A percentile compares a stretch with the other conserved stretches of the same genome.
Evolutionary conservation across 2,329 filamentous ascomycete genomes (phyloP).

Genomic region (Fusarium guadeloupense): DNA sequence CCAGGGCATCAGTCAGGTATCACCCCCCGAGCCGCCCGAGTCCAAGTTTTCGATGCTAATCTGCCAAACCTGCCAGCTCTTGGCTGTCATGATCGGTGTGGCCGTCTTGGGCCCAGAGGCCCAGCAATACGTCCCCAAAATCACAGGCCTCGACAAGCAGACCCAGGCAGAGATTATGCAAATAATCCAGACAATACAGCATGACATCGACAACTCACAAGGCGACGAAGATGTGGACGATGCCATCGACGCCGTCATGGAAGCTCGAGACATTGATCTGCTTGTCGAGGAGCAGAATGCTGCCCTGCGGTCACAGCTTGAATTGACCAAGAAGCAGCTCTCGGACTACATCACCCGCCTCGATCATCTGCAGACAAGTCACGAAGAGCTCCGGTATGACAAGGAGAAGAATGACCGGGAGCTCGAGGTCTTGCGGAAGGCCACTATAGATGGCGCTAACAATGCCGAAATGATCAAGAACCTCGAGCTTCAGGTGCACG

Average conservation of each 20-base stretch:
- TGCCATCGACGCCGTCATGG: constrained; percentile 52
- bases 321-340: constrained; percentile 63
- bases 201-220: constrained; percentile 49
- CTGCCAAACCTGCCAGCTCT: constrained; percentile 54
- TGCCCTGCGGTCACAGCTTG: constrained; percentile 60
- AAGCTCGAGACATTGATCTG: constrained; percentile 62
- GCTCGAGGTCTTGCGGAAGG: constrained; percentile 59
- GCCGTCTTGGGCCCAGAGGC: constrained; percentile 68
- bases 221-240: constrained; percentile 53
- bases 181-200: constrained; percentile 55
- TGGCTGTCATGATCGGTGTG: constrained; percentile 69
- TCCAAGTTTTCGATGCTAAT: constrained; percentile 1
- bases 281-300: constrained; percentile 66
- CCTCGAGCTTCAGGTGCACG: constrained; percentile 66
- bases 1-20: constrained; percentile 63
- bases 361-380: constrained; percentile 67
- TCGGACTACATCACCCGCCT: constrained; percentile 68
- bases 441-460: constrained; percentile 62
- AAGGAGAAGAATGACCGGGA: constrained; percentile 66
- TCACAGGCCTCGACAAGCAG: constrained; percentile 54
- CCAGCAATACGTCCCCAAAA: constrained; percentile 60
- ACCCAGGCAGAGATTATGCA: constrained; percentile 58
- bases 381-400: constrained; percentile 72
- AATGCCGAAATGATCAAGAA: constrained; percentile 62
- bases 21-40: background rate